Evolutionary conservation across 1,139 yeast species (phyloP), one percentile per base, ranked within the genome.

Genomic region (Torulaspora globosa): DNA sequence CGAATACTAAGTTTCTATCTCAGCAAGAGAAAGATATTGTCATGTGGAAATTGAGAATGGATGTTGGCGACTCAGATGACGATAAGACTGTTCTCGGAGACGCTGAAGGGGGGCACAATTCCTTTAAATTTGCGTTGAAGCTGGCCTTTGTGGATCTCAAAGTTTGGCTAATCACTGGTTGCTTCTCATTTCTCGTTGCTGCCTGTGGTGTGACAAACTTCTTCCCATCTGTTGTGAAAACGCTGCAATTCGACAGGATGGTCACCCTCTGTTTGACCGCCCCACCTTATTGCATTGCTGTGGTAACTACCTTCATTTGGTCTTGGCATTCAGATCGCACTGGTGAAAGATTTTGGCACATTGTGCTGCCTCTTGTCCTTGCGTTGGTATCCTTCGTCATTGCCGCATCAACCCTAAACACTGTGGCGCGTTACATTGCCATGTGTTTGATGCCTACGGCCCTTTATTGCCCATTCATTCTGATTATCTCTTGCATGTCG

Each of bases 381-480:
- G 65, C 82, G 0, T 60, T 78, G 52, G 56, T 70, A 3, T 71
- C 82, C 0, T 79, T 78, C 55, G 73, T 79, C 46, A 78, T 79
- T 34, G 71, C 80, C 0, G 79, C 75, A 10, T 65, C 82, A 1
- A 75, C 82, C 1, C 63, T 75, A 47, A 76, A 78, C 55, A 74
- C 77, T 1, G 83, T 78, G 5, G 82, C 82, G 2, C 68, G 84
- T 49, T 79, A 79, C 54, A 76, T 78, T 51, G 75, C 82, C 36
- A 79, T 79, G 82, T 75, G 80, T 61, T 66, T 79, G 46, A 76
- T 79, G 80, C 75, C 79, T 48, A 81, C 81, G 31, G 72, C 78
- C 1, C 63, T 78, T 45, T 78, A 78, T 58, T 76, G 80, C 58
- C 72, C 82, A 0, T 79, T 76, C 59, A 76, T 79, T 14, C 72